Conservation (phyloP, 1,139 yeast genomes). For the Yamadazyma dendronema region DNA sequence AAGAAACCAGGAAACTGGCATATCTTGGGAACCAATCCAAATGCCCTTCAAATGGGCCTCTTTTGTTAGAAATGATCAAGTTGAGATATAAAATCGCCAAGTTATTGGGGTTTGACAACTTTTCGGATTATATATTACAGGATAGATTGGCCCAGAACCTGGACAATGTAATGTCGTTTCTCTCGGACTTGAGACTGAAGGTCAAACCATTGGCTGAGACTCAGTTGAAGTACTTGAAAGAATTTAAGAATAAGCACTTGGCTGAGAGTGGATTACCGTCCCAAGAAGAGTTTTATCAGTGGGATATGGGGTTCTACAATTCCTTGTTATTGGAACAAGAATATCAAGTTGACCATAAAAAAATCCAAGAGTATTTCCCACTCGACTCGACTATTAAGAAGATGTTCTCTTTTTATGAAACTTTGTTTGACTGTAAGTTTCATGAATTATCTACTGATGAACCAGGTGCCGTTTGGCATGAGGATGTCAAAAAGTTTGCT, state of each 20-base stretch:
- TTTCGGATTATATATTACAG: constrained; percentile 68
- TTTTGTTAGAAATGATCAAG: constrained; percentile 58
- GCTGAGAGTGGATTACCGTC: constrained; percentile 38
- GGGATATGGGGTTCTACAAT: constrained; percentile 73
- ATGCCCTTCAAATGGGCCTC: constrained; percentile 57
- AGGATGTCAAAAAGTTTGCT: constrained; percentile 71
- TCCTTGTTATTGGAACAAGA: constrained; percentile 63
- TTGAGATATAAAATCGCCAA: constrained; percentile 62
- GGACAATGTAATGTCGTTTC: constrained; percentile 55
- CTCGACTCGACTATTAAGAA: constrained; percentile 61
- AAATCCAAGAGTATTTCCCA: constrained; percentile 78
- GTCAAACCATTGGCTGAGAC: constrained; percentile 56
- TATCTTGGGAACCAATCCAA: constrained; percentile 67
- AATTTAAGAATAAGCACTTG: constrained; percentile 55
- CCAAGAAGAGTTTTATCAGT: constrained; percentile 52
- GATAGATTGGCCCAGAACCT: constrained; percentile 77
- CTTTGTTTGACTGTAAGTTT: constrained; percentile 65
- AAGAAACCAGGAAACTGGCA: constrained; percentile 65
- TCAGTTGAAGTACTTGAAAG: constrained; percentile 50
- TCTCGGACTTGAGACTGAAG: constrained; percentile 58
- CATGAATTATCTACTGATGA: constrained; percentile 44
- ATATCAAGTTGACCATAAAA: constrained; percentile 68
- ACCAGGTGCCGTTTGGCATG: constrained; percentile 57
- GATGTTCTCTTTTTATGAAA: constrained; percentile 71
- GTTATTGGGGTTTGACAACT: constrained; percentile 62